Conservation (phyloP, 169 alveolate genomes). For the Plasmodium gallinaceum region DNA sequence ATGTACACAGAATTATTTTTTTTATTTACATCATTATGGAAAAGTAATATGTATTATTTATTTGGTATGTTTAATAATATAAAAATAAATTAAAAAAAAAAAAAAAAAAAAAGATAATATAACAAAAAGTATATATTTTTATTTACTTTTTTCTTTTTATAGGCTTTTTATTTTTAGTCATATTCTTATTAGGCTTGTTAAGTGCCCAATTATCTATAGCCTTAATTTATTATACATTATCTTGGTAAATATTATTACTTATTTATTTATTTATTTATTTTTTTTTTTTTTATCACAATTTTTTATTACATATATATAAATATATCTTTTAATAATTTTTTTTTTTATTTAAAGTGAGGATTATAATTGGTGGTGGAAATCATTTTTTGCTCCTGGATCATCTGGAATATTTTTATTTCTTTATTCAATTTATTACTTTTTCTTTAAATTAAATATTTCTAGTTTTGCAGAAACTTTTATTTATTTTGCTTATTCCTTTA, state of each 20-base stretch:
- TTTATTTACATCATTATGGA: conserved; percentile 87
- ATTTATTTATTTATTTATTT: neutral
- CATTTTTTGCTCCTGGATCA: conserved; percentile 84
- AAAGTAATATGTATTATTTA: conserved; percentile 87
- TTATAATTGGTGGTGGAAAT: conserved; percentile 91
- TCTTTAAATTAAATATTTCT: conserved; percentile 77
- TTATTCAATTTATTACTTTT: conserved; percentile 83
- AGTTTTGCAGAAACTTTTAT: conserved; percentile 85
- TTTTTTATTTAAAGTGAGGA: conserved; percentile 78
- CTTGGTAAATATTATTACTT: conserved; percentile 35
- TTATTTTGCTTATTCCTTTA: conserved; percentile 87
- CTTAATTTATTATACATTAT: conserved; percentile 80
- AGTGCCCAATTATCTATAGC: conserved; percentile 84
- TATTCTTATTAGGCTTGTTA: conserved; percentile 77
- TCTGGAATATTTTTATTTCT: conserved; percentile 86
- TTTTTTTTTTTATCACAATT: neutral
- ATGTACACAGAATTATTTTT: conserved; percentile 85
- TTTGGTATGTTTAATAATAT: conserved; percentile 73
- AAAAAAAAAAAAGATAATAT: neutral
- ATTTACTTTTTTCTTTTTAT: neutral
- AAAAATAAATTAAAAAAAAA: neutral
- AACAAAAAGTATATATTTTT: neutral
- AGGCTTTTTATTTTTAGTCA: conserved; percentile 79
- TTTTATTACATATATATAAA: neutral
- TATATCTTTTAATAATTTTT: neutral